Evolutionary conservation across 345 rosid genomes (phyloP).

Genomic region (Balakata baccata): DNA sequence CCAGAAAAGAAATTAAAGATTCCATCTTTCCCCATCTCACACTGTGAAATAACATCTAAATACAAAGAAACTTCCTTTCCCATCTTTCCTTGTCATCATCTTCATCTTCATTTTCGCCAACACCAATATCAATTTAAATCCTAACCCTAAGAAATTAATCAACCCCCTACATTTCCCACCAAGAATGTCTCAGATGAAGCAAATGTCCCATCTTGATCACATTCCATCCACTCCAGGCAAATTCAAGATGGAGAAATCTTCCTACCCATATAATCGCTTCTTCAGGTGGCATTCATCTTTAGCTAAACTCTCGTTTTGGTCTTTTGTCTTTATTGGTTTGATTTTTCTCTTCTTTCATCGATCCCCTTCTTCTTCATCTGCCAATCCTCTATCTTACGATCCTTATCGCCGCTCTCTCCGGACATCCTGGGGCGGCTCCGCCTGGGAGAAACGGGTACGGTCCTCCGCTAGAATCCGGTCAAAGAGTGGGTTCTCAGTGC

Average conservation of each 20-base stretch:
- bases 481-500: constrained; percentile 59
- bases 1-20: constrained; percentile 29
- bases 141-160: not conserved
- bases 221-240: constrained; percentile 87
- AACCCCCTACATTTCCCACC: not conserved
- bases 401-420: constrained; percentile 84
- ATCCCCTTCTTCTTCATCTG: constrained; percentile 44
- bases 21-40: not conserved
- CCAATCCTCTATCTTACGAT: constrained; percentile 48
- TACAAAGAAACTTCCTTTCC: not conserved
- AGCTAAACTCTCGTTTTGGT: constrained; percentile 81
- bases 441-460: constrained; percentile 67
- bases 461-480: constrained; percentile 68
- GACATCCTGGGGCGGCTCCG: constrained; percentile 73
- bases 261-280: constrained; percentile 38
- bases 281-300: constrained; percentile 67
- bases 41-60: constrained; percentile 11
- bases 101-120: not conserved
- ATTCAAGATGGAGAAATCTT: constrained; percentile 92
- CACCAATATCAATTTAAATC: constrained; percentile 5
- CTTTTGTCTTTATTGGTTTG: constrained; percentile 64
- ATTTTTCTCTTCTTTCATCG: constrained; percentile 82
- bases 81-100: not conserved
- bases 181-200: constrained; percentile 39
- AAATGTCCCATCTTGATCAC: constrained; percentile 78